Evolutionary conservation across 139 green algal species (phyloP).

Genomic region (Mesostigma viride): DNA sequence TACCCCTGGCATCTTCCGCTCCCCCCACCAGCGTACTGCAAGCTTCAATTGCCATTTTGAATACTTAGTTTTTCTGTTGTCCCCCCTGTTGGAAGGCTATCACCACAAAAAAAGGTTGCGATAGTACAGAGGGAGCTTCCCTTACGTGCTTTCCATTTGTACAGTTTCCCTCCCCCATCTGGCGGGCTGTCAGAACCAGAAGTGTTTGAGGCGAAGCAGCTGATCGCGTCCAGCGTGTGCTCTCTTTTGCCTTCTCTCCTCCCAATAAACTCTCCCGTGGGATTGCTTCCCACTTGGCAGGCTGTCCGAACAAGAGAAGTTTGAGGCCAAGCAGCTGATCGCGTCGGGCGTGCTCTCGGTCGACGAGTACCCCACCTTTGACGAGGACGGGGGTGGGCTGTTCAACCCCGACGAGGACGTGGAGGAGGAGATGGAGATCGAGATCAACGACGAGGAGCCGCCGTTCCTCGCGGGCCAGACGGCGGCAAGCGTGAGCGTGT

Average conservation of each 20-base stretch:
- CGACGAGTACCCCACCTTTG: constrained; percentile 75
- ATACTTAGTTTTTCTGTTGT: too few relatives aligned
- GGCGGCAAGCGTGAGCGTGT: constrained; percentile 53
- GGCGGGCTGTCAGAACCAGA: constrained; percentile 62
- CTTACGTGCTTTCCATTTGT: too few relatives aligned
- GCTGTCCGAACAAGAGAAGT: constrained; percentile 61
- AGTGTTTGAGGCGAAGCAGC: constrained; percentile 66
- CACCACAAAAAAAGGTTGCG: too few relatives aligned
- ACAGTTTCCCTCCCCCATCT: too few relatives aligned
- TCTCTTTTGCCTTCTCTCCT: too few relatives aligned
- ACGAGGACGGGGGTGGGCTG: constrained; percentile 55
- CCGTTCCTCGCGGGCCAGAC: constrained; percentile 75
- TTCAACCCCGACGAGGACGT: constrained; percentile 45
- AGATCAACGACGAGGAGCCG: constrained; percentile 93
- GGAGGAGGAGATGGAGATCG: constrained; percentile 94
- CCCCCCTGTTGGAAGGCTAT: too few relatives aligned
- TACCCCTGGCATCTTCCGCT: too few relatives aligned
- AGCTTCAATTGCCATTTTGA: too few relatives aligned
- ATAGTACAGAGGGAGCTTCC: too few relatives aligned
- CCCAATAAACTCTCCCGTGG: too few relatives aligned
- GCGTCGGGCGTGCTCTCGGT: constrained; percentile 69
- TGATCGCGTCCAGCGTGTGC: constrained; percentile 64
- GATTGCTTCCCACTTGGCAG: too few relatives aligned
- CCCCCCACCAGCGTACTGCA: too few relatives aligned
- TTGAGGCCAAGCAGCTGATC: constrained; percentile 70